These are phyloP conservation scores for Lecanicillium sp. DNA, from an alignment of 2,329 filamentous ascomycete species.

Conservation along the genomic window DNA sequence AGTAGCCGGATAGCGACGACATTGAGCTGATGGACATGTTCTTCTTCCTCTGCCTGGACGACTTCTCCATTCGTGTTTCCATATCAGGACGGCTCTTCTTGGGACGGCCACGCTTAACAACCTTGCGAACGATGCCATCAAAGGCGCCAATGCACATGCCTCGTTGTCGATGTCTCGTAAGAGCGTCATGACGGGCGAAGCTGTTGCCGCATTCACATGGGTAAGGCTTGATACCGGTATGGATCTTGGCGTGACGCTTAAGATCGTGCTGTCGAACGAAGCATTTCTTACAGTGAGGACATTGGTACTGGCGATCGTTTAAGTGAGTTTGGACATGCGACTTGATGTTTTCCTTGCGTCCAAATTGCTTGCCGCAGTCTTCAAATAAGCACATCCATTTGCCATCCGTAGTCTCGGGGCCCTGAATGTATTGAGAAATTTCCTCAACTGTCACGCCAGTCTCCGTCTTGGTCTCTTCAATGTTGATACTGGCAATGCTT, in stretches of 20 bases:
- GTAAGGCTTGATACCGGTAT: constrained; percentile 92
- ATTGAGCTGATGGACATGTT: constrained; percentile 38
- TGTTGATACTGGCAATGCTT: constrained; percentile 53
- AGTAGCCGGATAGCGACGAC: constrained; percentile 47
- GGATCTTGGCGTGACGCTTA: constrained; percentile 95
- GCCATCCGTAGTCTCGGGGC: constrained; percentile 62
- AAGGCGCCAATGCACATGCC: constrained; percentile 96
- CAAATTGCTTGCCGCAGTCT: constrained; percentile 81
- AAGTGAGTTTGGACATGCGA: constrained; percentile 97
- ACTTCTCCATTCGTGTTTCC: constrained; percentile 48
- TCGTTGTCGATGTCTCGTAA: constrained; percentile 87
- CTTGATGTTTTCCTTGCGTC: constrained; percentile 98
- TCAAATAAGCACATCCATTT: constrained; percentile 74
- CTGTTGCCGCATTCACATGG: constrained; percentile 90
- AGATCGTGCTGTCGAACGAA: constrained; percentile 96
- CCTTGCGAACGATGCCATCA: constrained; percentile 60
- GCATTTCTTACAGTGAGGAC: constrained; percentile 86
- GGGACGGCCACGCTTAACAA: constrained; percentile 54
- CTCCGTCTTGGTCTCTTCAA: constrained; percentile 58
- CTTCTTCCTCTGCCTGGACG: constrained; percentile 48
- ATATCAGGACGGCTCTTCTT: constrained; percentile 52
- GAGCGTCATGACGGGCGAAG: constrained; percentile 89
- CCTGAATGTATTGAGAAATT: constrained; percentile 65
- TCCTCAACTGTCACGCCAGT: constrained; percentile 86
- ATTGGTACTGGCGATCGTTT: constrained; percentile 90